A percentile compares a stretch with the other conserved stretches of the same genome.
phyloP scores from a whole-genome alignment of 495 filamentous ascomycete genomes.

The Neurospora intermedia region DNA sequence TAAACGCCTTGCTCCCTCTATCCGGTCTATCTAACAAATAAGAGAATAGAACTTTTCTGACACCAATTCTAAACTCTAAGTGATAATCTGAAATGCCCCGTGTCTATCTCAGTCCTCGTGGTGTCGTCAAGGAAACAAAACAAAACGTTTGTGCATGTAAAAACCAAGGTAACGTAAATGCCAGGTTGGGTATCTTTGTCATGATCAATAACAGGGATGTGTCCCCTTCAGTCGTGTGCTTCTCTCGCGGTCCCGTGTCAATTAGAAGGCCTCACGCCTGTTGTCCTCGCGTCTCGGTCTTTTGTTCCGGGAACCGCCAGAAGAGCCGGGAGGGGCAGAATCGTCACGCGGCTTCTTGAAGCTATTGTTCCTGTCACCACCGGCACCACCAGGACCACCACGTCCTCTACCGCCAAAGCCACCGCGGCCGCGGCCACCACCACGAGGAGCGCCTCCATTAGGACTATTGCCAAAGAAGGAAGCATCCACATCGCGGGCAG shows the following conservation, averaged over 20 bases:
- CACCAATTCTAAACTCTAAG: neutral
- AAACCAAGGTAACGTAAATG: neutral
- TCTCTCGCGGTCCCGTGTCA: neutral
- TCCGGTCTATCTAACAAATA: neutral
- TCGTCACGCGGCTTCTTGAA: neutral
- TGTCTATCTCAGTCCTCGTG: neutral
- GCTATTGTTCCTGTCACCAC: neutral
- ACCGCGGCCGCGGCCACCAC: neutral
- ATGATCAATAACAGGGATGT: neutral
- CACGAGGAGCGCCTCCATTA: neutral
- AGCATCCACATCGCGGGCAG: neutral
- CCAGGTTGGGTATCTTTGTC: neutral
- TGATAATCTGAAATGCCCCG: neutral
- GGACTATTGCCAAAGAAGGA: neutral
- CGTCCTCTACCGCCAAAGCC: neutral
- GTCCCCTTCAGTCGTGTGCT: neutral
- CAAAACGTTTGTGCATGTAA: neutral
- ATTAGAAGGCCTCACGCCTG: neutral
- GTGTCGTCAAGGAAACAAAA: neutral
- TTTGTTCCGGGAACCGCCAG: neutral
- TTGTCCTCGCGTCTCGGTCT: neutral
- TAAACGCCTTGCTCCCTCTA: neutral
- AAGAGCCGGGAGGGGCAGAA: neutral
- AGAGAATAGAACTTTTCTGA: neutral
- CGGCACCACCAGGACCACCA: neutral